phyloP scores from a whole-genome alignment of 305 asterid genomes.

The Fraxinus paxiana region DNA sequence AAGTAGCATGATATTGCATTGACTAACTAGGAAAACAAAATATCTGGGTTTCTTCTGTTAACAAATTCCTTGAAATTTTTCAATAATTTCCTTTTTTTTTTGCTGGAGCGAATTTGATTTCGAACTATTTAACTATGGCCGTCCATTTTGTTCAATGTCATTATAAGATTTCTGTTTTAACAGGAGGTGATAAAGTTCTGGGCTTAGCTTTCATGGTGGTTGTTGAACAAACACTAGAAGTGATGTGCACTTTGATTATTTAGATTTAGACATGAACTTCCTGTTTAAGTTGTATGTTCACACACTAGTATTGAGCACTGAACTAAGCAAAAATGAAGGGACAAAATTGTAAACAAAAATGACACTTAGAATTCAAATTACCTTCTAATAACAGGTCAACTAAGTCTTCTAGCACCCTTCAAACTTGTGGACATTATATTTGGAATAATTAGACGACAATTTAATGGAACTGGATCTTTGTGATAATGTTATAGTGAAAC shows the following conservation, averaged over 20 bases:
- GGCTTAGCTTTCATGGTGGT: neutral
- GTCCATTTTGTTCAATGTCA: neutral
- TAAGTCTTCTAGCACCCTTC: neutral
- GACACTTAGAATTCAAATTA: neutral
- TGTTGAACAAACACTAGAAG: neutral
- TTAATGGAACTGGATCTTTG: neutral
- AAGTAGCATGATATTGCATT: neutral
- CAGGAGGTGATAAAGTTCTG: neutral
- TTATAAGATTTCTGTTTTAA: neutral
- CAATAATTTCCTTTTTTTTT: neutral
- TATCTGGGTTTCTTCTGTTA: neutral
- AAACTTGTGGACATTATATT: neutral
- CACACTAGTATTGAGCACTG: neutral
- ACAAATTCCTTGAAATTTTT: neutral
- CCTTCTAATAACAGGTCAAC: neutral
- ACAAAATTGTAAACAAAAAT: neutral
- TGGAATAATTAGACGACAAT: neutral
- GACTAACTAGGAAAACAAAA: neutral
- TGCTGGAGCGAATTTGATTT: neutral
- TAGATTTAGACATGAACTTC: neutral
- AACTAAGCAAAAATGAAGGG: neutral
- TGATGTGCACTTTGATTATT: neutral
- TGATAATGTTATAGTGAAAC: neutral
- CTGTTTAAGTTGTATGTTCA: neutral
- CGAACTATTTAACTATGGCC: neutral